Base-by-base conservation (phyloP, 176 grass and related monocot genomes). In the Oryza glaberrima region DNA sequence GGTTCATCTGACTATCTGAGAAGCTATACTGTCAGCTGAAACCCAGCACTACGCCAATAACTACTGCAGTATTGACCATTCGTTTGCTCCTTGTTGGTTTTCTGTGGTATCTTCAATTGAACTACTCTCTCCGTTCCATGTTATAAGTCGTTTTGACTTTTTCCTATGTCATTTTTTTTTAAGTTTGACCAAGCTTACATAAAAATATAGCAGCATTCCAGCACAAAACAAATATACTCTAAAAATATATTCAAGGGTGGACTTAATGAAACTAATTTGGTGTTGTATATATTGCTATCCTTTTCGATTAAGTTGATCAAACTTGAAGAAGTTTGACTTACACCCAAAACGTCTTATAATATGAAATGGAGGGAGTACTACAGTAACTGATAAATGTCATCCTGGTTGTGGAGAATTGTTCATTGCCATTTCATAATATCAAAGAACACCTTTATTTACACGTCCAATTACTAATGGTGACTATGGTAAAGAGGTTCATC, bases 71-170 rank as follows among this genome's bases (percentile, higher is more conserved):
- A 66, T 36, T 69, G 12, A 2, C 11, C 80, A 52, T 76, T 86
- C 43, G 67, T 79, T 41, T 60, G n/a, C 43, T 70, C 51, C 78
- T 70, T 63, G 44, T 67, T 34, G 48, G 49, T 77, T 65, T 85
- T 77, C 11, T 56, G 22, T 64, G 5, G 36, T 51, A 65, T 48
- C 35, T 61, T 87, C 44, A 61, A 36, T 79, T 30, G 22, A 73
- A 86, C 2, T 44, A 44, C 9, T 44, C 43, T 10, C 43, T 44
- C 40, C 40, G 2, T 44, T 44, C 43, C 9, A 44, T 44, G 10
- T 44, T 44, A 44, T 44, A 11, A 44, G 43, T 44, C 9, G 7
- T 10, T 44, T 44, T 10, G 43, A 44, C 9, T 44, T 44, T 44
- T 0, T 44, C 7, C 43, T 44, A 10, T 9, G 9, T 44, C 9